Conservation (phyloP, 768 basidiomycete genomes). For the Lentinula aciculospora region DNA sequence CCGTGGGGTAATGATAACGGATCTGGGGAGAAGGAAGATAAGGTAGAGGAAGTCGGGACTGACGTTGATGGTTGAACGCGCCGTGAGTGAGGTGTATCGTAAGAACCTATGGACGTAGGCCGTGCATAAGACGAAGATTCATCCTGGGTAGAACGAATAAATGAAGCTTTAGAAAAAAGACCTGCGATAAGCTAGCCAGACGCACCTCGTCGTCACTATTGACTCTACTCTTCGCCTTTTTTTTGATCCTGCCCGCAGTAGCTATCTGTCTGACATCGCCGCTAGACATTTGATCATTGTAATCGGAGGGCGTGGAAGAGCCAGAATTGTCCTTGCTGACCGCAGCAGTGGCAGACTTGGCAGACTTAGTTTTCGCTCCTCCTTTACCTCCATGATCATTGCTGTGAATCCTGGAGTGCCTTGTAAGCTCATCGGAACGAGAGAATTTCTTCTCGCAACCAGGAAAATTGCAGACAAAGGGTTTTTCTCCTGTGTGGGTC, state of each 20-base stretch:
- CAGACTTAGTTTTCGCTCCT: constrained; percentile 17
- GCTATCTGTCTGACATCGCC: neutral
- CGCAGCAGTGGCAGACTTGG: constrained; percentile 18
- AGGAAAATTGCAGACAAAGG: constrained; percentile 86
- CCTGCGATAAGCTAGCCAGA: constrained; percentile 13
- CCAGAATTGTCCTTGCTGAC: neutral
- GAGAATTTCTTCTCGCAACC: constrained; percentile 99
- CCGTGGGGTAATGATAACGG: constrained; percentile 9
- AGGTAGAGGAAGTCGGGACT: constrained; percentile 5
- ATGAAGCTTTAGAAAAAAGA: neutral
- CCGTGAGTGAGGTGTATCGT: constrained; percentile 34
- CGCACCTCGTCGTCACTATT: constrained; percentile 84
- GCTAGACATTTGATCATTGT: neutral
- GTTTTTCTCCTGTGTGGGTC: constrained; percentile 98
- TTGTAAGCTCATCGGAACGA: constrained; percentile 95
- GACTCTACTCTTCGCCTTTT: constrained; percentile 73
- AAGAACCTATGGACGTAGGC: constrained; percentile 44
- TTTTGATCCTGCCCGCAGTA: constrained; percentile 39
- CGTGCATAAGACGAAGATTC: constrained; percentile 46
- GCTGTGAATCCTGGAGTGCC: constrained; percentile 92
- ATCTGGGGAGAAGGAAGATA: constrained; percentile 16
- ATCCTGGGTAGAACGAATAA: constrained; percentile 23
- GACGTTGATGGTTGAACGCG: constrained; percentile 22
- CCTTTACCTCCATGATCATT: constrained; percentile 34
- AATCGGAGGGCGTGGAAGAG: constrained; percentile 3